Percentiles rank a stretch among this genome's conserved stretches.
Evolutionary conservation across 192 early-diverging fungal genomes (phyloP).

Genomic region (Powellomyces hirtus): DNA sequence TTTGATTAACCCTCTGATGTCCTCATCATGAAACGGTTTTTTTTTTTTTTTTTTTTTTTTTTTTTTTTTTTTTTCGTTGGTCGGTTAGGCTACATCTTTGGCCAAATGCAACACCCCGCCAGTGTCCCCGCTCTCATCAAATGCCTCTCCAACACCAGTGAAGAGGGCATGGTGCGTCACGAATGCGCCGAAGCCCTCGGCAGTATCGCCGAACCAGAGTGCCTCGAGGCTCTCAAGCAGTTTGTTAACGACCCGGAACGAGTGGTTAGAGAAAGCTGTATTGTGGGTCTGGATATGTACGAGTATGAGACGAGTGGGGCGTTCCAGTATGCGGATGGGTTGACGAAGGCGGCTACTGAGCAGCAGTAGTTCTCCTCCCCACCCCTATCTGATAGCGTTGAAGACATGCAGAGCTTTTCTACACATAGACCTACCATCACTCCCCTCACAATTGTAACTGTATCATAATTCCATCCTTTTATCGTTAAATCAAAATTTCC

Average conservation of each 20-base stretch:
- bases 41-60: too few species aligned
- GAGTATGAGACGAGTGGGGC: slow-evolving; percentile 84
- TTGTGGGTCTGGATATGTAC: slow-evolving; percentile 95
- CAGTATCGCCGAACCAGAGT: slow-evolving; percentile 88
- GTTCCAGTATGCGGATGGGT: slow-evolving; percentile 77
- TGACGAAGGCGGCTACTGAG: background rate
- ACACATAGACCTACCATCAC: too few species aligned
- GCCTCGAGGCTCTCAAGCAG: slow-evolving; percentile 67
- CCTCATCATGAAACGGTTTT: slow-evolving; percentile 1
- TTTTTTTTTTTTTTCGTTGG: too few species aligned
- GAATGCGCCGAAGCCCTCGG: slow-evolving; percentile 97
- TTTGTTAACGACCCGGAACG: slow-evolving; percentile 73
- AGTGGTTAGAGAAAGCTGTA: slow-evolving; percentile 87
- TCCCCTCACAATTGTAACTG: too few species aligned
- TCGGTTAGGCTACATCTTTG: slow-evolving; percentile 91
- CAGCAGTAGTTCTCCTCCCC: background rate
- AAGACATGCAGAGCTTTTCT: too few species aligned
- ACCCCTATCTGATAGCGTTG: too few species aligned
- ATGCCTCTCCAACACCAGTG: slow-evolving; percentile 65
- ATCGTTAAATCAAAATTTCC: background rate
- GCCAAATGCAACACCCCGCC: slow-evolving; percentile 92
- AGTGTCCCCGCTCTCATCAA: slow-evolving; percentile 80
- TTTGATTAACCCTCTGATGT: background rate
- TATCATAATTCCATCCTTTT: too few species aligned
- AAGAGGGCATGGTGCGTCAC: slow-evolving; percentile 92